These are phyloP conservation scores for Inga oerstediana DNA, from an alignment of 306 rosid species.

Conservation along the genomic window DNA sequence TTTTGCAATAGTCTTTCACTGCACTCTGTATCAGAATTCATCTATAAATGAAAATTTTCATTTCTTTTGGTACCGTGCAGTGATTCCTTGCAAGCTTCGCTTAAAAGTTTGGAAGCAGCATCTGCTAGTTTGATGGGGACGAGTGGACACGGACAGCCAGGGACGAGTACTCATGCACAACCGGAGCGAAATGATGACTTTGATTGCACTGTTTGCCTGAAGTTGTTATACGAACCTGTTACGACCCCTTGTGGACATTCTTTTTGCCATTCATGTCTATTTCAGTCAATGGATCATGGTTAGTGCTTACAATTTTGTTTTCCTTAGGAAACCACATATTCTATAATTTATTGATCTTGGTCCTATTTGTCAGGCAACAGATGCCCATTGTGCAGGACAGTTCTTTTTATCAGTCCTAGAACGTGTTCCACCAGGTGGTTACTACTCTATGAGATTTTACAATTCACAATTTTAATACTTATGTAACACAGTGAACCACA, in stretches of 20 bases:
- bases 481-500: slow-evolving; percentile 9
- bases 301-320: slow-evolving; percentile 43
- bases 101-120: slow-evolving; percentile 65
- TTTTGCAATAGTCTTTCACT: slow-evolving; percentile 29
- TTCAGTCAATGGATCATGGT: slow-evolving; percentile 95
- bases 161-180: slow-evolving; percentile 45
- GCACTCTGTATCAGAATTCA: slow-evolving; percentile 13
- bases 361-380: slow-evolving; percentile 79
- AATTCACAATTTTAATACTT: background rate
- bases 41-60: slow-evolving; percentile 15
- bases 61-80: slow-evolving; percentile 62
- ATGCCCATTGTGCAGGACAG: slow-evolving; percentile 98
- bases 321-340: slow-evolving; percentile 21
- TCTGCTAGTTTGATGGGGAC: slow-evolving; percentile 44
- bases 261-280: slow-evolving; percentile 90
- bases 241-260: slow-evolving; percentile 99
- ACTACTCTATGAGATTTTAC: slow-evolving; percentile 21
- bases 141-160: slow-evolving; percentile 19
- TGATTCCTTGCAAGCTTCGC: slow-evolving; percentile 63
- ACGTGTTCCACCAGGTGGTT: slow-evolving; percentile 83
- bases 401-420: slow-evolving; percentile 87
- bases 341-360: slow-evolving; percentile 36
- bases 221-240: slow-evolving; percentile 81
- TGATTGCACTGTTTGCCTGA: slow-evolving; percentile 91
- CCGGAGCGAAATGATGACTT: slow-evolving; percentile 84